Conservation (phyloP, 306 rosid species). For the Trichosanthes truncata region DNA sequence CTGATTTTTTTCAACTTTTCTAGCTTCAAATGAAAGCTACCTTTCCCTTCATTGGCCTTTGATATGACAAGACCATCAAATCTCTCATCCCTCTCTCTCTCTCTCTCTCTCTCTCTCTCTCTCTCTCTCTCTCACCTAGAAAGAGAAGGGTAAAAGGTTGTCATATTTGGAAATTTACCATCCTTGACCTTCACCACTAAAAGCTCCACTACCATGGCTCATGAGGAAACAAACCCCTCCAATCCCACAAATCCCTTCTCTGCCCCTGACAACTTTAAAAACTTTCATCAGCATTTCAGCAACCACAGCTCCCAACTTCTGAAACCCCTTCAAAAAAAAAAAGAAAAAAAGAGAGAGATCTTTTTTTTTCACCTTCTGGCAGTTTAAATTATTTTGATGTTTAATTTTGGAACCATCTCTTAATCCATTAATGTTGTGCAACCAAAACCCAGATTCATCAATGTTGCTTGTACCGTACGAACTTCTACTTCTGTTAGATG, state of each 20-base stretch:
- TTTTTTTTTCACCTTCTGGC: background rate
- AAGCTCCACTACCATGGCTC: background rate
- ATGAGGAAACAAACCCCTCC: background rate
- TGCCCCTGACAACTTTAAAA: background rate
- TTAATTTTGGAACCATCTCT: conserved; percentile 13
- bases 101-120: too few species aligned
- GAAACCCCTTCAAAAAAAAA: background rate
- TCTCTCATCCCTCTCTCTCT: background rate
- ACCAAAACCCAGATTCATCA: background rate
- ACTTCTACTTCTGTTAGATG: conserved; percentile 2
- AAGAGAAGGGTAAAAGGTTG: conserved; percentile 12
- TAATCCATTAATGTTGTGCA: background rate
- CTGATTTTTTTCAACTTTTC: background rate
- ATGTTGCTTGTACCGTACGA: background rate
- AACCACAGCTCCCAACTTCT: background rate
- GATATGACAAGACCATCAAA: conserved; percentile 9
- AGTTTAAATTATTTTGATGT: conserved; percentile 3
- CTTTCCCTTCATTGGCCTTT: conserved; percentile 5
- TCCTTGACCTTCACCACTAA: background rate
- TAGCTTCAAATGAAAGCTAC: conserved; percentile 12
- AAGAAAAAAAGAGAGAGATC: background rate
- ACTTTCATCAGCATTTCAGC: background rate
- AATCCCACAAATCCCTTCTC: background rate
- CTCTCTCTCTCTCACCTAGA: background rate
- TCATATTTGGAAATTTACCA: background rate